phyloP scores from a whole-genome alignment of 495 filamentous ascomycete genomes.

The Daldinia vernicosa region DNA sequence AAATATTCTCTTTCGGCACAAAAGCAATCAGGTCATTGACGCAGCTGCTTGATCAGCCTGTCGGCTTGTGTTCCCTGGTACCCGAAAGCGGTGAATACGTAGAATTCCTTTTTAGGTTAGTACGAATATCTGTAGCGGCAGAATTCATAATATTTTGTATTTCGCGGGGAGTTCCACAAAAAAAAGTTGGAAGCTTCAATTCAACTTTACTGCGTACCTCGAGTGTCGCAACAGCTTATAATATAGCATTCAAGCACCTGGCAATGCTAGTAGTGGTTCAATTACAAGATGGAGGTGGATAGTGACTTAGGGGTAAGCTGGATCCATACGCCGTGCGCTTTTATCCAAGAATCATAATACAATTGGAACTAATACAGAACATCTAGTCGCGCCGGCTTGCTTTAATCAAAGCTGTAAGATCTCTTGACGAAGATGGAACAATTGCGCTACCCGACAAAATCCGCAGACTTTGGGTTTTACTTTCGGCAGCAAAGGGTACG shows the following conservation, averaged over 20 bases:
- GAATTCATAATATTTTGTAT: conserved; percentile 51
- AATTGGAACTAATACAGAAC: conserved; percentile 23
- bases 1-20: conserved; percentile 30
- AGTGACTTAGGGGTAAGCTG: conserved; percentile 29
- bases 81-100: conserved; percentile 52
- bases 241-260: conserved; percentile 3
- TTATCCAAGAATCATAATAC: background rate
- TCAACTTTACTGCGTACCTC: conserved; percentile 8
- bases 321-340: background rate
- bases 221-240: conserved; percentile 1
- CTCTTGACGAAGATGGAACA: conserved; percentile 52
- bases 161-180: conserved; percentile 37
- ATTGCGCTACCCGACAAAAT: conserved; percentile 53
- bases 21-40: conserved; percentile 26
- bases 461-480: conserved; percentile 48
- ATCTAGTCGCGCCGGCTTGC: conserved; percentile 42
- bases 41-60: conserved; percentile 13
- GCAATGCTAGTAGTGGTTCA: conserved; percentile 35
- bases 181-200: conserved; percentile 41
- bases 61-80: conserved; percentile 19
- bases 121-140: conserved; percentile 48
- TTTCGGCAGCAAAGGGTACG: conserved; percentile 44
- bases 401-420: conserved; percentile 44
- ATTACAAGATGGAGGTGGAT: conserved; percentile 44
- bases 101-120: conserved; percentile 26